These are phyloP conservation scores for Phanerochaete carnosa DNA, from an alignment of 768 basidiomycete genomes.

Conservation along the genomic window DNA sequence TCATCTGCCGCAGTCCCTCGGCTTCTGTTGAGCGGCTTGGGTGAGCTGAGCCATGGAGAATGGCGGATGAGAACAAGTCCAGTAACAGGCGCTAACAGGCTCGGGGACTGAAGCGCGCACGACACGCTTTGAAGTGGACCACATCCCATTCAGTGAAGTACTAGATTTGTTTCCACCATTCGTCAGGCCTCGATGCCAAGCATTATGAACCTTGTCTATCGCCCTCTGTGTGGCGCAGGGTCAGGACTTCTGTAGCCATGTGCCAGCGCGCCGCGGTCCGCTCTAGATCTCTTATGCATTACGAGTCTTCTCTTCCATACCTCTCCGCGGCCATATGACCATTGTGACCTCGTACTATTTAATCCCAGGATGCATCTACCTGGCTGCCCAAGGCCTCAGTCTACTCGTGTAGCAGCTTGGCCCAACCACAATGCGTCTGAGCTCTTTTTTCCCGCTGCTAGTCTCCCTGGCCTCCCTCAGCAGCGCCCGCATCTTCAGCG, in stretches of 20 bases:
- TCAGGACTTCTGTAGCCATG: neutral
- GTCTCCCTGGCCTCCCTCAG: slow-evolving; percentile 5
- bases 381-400: neutral
- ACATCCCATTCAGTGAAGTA: neutral
- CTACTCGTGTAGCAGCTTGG: neutral
- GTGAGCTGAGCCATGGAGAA: neutral
- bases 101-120: neutral
- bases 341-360: neutral
- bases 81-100: neutral
- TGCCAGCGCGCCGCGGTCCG: neutral
- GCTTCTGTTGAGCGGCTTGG: too few relatives aligned
- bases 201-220: neutral
- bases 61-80: too few relatives aligned
- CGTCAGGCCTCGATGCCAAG: neutral
- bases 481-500: slow-evolving; percentile 14
- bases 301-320: neutral
- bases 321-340: neutral
- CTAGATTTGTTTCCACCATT: neutral
- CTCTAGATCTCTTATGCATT: neutral
- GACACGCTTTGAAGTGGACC: neutral
- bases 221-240: neutral
- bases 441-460: neutral
- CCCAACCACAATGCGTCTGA: slow-evolving; percentile 1
- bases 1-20: too few relatives aligned
- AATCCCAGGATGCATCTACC: neutral